Conservation (phyloP, 1,284 basidiomycete species). For the Binderoboletus segoi region DNA sequence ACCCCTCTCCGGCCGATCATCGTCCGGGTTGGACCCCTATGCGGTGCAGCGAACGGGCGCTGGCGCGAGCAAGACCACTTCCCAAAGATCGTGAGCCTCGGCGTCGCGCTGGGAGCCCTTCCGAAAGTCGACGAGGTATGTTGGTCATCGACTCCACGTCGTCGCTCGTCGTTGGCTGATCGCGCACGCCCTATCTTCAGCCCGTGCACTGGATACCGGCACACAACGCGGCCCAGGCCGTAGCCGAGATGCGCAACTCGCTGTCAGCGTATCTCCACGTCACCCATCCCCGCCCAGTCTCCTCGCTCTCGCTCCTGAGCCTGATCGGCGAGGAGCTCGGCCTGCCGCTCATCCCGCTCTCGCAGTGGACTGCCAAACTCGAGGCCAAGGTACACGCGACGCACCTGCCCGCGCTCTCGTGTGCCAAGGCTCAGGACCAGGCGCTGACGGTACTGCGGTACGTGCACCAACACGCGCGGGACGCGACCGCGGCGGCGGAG, state of each 20-base stretch:
- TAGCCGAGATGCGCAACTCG: conserved; percentile 18
- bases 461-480: neutral
- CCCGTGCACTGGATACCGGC: conserved; percentile 26
- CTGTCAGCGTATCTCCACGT: conserved; percentile 7
- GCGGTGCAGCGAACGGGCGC: conserved; percentile 32
- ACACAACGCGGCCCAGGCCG: conserved; percentile 13
- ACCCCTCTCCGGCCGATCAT: conserved; percentile 32
- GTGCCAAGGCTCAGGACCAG: neutral
- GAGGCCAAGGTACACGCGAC: conserved; percentile 7
- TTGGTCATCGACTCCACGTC: neutral
- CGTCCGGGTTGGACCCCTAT: conserved; percentile 44
- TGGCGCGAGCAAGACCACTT: conserved; percentile 34
- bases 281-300: conserved; percentile 17
- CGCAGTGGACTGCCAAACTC: conserved; percentile 21
- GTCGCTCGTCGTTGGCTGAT: neutral
- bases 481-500: neutral
- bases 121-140: conserved; percentile 24
- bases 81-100: conserved; percentile 32
- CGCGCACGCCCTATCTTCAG: too few relatives aligned
- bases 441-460: conserved; percentile 15
- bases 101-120: conserved; percentile 15
- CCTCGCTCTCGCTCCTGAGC: conserved; percentile 15
- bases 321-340: conserved; percentile 9
- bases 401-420: neutral
- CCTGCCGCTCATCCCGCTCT: conserved; percentile 19